A percentile compares a stretch with the other conserved stretches of the same genome.
Conservation (phyloP, 2,329 filamentous ascomycete genomes). For the Venturia carpophila region DNA sequence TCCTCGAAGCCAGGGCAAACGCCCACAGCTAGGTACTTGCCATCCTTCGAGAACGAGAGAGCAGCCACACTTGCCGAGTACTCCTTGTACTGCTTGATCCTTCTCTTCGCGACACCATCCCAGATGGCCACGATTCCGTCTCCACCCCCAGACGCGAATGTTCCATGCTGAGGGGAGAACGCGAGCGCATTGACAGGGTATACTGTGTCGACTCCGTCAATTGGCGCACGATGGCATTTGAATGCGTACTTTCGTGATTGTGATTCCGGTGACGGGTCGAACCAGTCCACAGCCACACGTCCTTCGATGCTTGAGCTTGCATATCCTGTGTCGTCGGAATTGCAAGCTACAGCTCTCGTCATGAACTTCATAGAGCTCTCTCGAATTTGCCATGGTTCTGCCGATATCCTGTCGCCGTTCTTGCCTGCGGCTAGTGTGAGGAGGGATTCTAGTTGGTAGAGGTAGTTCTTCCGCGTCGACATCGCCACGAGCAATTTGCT, state of each 20-base stretch:
- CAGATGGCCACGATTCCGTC: constrained; percentile 88
- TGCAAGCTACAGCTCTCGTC: constrained; percentile 85
- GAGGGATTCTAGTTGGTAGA: constrained; percentile 57
- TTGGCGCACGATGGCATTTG: constrained; percentile 84
- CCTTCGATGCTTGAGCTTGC: constrained; percentile 90
- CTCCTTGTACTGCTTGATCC: constrained; percentile 82
- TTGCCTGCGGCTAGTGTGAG: background rate
- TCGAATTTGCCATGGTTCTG: constrained; percentile 83
- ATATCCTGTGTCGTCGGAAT: constrained; percentile 94
- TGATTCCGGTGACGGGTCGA: constrained; percentile 78
- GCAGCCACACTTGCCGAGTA: constrained; percentile 72
- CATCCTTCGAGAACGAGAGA: constrained; percentile 68
- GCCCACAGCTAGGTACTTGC: constrained; percentile 69
- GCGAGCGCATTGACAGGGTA: constrained; percentile 86
- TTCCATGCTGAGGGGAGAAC: constrained; percentile 72
- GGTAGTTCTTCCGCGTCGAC: constrained; percentile 86
- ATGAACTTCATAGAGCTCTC: constrained; percentile 95
- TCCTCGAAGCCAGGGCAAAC: constrained; percentile 85
- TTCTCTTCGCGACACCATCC: constrained; percentile 84
- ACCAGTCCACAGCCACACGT: constrained; percentile 94
- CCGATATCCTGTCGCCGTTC: constrained; percentile 32
- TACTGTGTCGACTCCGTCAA: constrained; percentile 67
- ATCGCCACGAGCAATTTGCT: constrained; percentile 93
- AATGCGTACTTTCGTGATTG: constrained; percentile 96
- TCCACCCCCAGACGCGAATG: constrained; percentile 82